phyloP scores from a whole-genome alignment of 768 basidiomycete species.

The Termitomyces sp. region DNA sequence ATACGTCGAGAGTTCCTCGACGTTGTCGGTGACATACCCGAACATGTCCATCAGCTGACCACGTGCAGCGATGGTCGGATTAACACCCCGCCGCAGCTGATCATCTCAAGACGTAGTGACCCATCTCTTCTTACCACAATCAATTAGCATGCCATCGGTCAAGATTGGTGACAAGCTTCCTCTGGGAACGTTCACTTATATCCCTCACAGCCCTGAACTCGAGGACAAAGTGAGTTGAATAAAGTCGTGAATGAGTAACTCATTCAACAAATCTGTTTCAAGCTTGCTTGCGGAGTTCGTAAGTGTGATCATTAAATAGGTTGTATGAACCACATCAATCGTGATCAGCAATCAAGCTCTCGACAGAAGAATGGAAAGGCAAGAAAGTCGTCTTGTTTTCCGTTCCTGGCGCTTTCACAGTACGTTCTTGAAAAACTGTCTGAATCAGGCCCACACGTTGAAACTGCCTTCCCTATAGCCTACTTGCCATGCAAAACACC shows the following conservation, averaged over 20 bases:
- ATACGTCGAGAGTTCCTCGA: not conserved
- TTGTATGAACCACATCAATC: not conserved
- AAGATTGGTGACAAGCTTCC: slow-evolving; percentile 33
- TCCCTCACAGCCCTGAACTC: slow-evolving; percentile 59
- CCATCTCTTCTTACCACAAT: slow-evolving; percentile 1
- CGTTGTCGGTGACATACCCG: not conserved
- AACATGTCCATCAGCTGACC: not conserved
- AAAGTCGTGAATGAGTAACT: no score
- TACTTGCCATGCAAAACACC: slow-evolving; percentile 61
- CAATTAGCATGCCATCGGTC: slow-evolving; percentile 19
- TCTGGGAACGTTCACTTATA: slow-evolving; percentile 37
- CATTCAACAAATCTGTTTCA: no score
- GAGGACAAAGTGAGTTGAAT: slow-evolving; percentile 47
- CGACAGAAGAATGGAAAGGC: slow-evolving; percentile 65
- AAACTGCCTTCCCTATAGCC: slow-evolving; percentile 32
- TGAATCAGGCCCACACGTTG: not conserved
- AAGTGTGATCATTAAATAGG: slow-evolving; percentile 22
- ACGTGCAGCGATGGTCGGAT: not conserved
- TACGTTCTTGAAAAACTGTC: slow-evolving; percentile 24
- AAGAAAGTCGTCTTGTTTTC: slow-evolving; percentile 79
- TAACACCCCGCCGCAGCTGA: not conserved
- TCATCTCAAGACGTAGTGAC: not conserved
- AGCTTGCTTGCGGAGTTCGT: slow-evolving; percentile 66
- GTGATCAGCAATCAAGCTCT: slow-evolving; percentile 43
- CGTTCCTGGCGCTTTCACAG: slow-evolving; percentile 80